Percentiles rank a stretch among this genome's conserved stretches.
Evolutionary conservation across 192 early-diverging fungal species (phyloP).

Genomic region (Phycomyces blakesleeanus): DNA sequence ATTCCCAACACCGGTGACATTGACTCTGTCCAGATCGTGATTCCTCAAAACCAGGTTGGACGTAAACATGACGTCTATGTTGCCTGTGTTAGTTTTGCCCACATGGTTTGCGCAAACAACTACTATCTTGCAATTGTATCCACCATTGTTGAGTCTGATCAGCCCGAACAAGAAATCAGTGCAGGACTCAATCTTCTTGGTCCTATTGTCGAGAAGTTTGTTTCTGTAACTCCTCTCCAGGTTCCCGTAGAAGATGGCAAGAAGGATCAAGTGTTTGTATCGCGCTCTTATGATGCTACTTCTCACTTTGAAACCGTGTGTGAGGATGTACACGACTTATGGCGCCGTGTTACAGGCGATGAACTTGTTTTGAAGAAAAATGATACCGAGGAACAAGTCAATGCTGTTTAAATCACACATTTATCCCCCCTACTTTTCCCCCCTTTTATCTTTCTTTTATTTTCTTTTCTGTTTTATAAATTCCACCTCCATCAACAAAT

Average conservation of each 20-base stretch:
- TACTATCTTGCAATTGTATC: slow-evolving; percentile 93
- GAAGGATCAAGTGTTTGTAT: slow-evolving; percentile 81
- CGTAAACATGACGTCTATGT: slow-evolving; percentile 97
- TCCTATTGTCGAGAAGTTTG: slow-evolving; percentile 87
- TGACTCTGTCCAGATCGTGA: slow-evolving; percentile 92
- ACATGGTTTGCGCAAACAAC: slow-evolving; percentile 86
- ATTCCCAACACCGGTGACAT: slow-evolving; percentile 83
- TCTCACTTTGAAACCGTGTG: slow-evolving; percentile 99
- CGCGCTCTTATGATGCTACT: slow-evolving; percentile 96
- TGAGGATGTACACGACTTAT: slow-evolving; percentile 93
- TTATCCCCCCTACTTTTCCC: too few relatives aligned
- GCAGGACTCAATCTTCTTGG: slow-evolving; percentile 88
- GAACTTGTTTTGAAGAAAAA: slow-evolving; percentile 61
- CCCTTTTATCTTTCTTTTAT: too few relatives aligned
- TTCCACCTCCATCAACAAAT: too few relatives aligned
- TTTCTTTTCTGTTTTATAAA: too few relatives aligned
- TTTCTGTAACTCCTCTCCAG: slow-evolving; percentile 76
- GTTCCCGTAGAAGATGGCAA: slow-evolving; percentile 85
- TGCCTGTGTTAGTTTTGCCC: slow-evolving; percentile 81
- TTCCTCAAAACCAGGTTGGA: slow-evolving; percentile 96
- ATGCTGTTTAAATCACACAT: not conserved
- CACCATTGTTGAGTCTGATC: slow-evolving; percentile 89
- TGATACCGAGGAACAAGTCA: not conserved
- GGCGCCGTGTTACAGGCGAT: slow-evolving; percentile 74
- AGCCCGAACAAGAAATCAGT: slow-evolving; percentile 87